Evolutionary conservation across 768 basidiomycete genomes (phyloP), one percentile per base, ranked within the genome.

Genomic region (Cytidiella melzeri): DNA sequence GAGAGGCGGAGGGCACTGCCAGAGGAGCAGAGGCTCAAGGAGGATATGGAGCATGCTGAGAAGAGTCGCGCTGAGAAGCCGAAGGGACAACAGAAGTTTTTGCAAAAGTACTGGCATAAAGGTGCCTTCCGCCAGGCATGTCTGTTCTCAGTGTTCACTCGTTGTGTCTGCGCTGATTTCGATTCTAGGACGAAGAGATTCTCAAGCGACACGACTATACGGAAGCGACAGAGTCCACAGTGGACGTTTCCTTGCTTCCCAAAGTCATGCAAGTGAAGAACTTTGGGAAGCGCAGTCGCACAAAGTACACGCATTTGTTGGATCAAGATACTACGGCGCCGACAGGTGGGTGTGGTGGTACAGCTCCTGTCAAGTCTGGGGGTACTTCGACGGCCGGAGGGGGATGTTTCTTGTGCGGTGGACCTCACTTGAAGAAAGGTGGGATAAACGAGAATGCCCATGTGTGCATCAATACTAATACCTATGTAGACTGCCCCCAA

Each of bases 21-120:
- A 0, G 96, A 98, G 63, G 92, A 88, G 57, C 87, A 95, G 61
- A 73, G 96, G 26, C 61, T 98, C 66, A 85, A 83, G 66, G 96
- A 99, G 65, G 96, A 99, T 65, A 61, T 94, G 52, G 93, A 90
- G 64, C 81, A 74, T 37, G 94, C 93, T 2, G 77, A 91, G 50
- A 83, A 88, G 64, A 69, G 79, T 26, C 75, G 96, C 48, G 84
- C 85, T 47, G 90, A 89, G 47, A 95, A 94, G 67, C 88, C 90
- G 1, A 88, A 96, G 63, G 92, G 90, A 3, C 77, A 89, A 54
- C 88, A 92, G 63, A 89, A 83, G 62, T 98, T 98, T 69, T 67
- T 98, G 54, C 93, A 98, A 65, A 98, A 96, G 68, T 99, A 96
- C 65, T 98, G 92, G 83, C 96, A 99, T 73, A 97, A 95, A 68